These are phyloP conservation scores for Plantago coronopus DNA, from an alignment of 305 asterid species.

Conservation along the genomic window DNA sequence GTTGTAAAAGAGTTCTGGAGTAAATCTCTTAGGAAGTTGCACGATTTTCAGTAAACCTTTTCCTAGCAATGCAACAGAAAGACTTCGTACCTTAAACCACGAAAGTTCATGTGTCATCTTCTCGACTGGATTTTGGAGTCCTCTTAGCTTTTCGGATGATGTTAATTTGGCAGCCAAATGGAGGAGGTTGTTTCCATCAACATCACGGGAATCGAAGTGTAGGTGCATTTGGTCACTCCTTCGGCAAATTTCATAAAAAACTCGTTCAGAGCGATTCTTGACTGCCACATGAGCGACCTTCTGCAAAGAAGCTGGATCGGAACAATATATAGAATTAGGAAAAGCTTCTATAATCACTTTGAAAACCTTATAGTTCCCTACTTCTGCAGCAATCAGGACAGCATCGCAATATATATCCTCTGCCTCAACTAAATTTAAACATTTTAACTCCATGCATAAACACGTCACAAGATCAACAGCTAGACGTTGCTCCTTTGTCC, in stretches of 20 bases:
- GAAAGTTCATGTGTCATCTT: too few relatives aligned
- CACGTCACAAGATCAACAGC: constrained; percentile 7
- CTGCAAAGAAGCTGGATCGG: not conserved
- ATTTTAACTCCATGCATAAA: constrained; percentile 14
- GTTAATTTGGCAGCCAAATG: too few relatives aligned
- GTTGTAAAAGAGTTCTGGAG: too few relatives aligned
- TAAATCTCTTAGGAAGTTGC: too few relatives aligned
- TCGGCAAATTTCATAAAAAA: not conserved
- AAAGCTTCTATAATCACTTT: constrained; percentile 10
- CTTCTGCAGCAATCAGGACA: constrained; percentile 8
- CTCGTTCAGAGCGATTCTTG: not conserved
- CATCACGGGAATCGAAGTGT: too few relatives aligned
- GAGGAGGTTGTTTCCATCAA: too few relatives aligned
- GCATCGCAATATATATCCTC: not conserved
- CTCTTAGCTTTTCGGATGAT: too few relatives aligned
- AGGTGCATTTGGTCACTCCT: not conserved
- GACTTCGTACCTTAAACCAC: too few relatives aligned
- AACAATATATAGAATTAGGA: not conserved
- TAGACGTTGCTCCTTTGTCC: not conserved
- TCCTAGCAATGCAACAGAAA: too few relatives aligned
- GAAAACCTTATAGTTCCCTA: constrained; percentile 6
- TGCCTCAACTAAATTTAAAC: not conserved
- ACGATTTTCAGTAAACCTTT: too few relatives aligned
- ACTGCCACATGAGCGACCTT: constrained; percentile 17
- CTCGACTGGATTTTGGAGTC: too few relatives aligned